These are phyloP conservation scores for Solanum peruvianum DNA, from an alignment of 257 asterid genomes.

Conservation along the genomic window DNA sequence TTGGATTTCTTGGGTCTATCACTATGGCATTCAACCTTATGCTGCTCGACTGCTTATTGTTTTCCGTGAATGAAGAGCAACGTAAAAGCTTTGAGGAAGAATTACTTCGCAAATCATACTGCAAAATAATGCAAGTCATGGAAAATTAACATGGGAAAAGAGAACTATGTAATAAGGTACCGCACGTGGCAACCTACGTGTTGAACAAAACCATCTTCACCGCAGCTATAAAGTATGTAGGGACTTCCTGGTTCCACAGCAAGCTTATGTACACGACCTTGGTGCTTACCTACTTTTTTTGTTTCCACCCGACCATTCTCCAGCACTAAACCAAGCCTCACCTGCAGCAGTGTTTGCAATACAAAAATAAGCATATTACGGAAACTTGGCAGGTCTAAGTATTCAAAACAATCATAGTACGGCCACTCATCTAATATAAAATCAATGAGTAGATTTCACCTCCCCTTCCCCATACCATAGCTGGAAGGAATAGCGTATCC, in stretches of 20 bases:
- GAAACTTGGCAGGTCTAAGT: background rate
- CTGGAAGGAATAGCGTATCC: too few relatives aligned
- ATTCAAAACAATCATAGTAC: too few relatives aligned
- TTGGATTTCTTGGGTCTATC: slow-evolving; percentile 73
- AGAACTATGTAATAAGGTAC: background rate
- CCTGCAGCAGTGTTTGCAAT: slow-evolving; percentile 29
- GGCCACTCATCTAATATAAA: too few relatives aligned
- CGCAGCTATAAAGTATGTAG: slow-evolving; percentile 65
- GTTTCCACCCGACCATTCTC: slow-evolving; percentile 63
- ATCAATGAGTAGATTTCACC: too few relatives aligned
- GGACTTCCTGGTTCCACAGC: slow-evolving; percentile 90
- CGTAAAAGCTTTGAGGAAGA: slow-evolving; percentile 54
- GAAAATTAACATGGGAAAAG: background rate
- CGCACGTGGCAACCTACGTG: slow-evolving; percentile 34
- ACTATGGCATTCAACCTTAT: slow-evolving; percentile 51
- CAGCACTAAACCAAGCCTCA: slow-evolving; percentile 50
- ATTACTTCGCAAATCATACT: slow-evolving; percentile 68
- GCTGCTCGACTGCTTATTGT: slow-evolving; percentile 16
- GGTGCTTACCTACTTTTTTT: slow-evolving; percentile 53
- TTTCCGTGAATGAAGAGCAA: slow-evolving; percentile 33
- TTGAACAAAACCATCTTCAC: slow-evolving; percentile 74
- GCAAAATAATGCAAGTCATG: slow-evolving; percentile 23
- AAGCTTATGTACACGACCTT: slow-evolving; percentile 66
- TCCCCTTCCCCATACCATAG: too few relatives aligned
- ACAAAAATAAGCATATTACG: background rate